phyloP scores from a whole-genome alignment of 2,329 filamentous ascomycete genomes.

The Xenoacremonium recifei region DNA sequence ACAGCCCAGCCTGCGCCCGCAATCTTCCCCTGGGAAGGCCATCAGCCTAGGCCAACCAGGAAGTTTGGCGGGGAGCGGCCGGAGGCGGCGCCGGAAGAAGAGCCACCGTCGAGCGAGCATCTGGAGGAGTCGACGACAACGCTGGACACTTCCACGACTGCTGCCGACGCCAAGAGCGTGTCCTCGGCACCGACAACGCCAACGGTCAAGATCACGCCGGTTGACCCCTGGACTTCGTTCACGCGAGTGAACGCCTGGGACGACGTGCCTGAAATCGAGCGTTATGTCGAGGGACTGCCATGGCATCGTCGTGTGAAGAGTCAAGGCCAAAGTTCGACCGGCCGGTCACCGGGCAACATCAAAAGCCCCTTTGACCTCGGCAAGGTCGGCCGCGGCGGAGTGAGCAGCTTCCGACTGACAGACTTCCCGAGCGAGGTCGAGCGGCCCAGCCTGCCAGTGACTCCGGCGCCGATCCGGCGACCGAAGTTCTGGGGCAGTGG shows the following conservation, averaged over 20 bases:
- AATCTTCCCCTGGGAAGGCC: slow-evolving; percentile 89
- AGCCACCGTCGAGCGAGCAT: slow-evolving; percentile 9
- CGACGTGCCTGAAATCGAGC: slow-evolving; percentile 80
- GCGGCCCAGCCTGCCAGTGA: slow-evolving; percentile 85
- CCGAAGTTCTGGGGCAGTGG: slow-evolving; percentile 64
- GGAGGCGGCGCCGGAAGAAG: slow-evolving; percentile 2
- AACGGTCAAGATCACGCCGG: slow-evolving; percentile 42
- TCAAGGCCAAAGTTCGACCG: slow-evolving; percentile 19
- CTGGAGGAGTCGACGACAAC: slow-evolving; percentile 26
- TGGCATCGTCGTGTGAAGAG: slow-evolving; percentile 49
- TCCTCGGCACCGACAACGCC: slow-evolving; percentile 49
- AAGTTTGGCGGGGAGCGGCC: slow-evolving; percentile 48
- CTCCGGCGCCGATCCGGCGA: slow-evolving; percentile 75
- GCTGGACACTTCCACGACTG: slow-evolving; percentile 31
- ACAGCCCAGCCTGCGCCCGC: slow-evolving; percentile 57
- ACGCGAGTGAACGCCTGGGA: slow-evolving; percentile 90
- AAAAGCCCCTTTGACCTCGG: slow-evolving; percentile 16
- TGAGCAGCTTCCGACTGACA: slow-evolving; percentile 64
- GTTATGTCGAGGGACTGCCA: slow-evolving; percentile 78
- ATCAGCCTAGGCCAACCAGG: slow-evolving; percentile 61
- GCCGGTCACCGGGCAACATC: slow-evolving; percentile 10
- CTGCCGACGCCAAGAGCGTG: slow-evolving; percentile 33
- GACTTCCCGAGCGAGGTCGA: slow-evolving; percentile 84
- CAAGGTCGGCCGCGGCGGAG: slow-evolving; percentile 7
- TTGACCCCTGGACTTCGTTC: slow-evolving; percentile 71